Conservation (phyloP, 2,329 filamentous ascomycete genomes). For the Colletotrichum noveboracense region DNA sequence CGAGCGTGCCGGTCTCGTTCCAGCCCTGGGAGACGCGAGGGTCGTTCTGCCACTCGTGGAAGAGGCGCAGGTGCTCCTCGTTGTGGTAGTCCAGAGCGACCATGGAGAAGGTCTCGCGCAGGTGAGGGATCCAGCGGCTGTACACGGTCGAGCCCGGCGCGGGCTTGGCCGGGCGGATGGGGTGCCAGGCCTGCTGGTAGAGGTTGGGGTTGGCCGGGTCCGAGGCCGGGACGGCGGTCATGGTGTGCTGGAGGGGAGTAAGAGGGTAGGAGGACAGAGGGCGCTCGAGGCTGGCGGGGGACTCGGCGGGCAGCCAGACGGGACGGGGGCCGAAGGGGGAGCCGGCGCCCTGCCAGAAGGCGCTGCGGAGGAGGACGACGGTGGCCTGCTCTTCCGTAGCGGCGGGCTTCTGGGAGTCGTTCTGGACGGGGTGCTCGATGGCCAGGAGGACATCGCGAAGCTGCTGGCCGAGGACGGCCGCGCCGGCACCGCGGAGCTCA, state of each 20-base stretch:
- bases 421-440: constrained; percentile 50
- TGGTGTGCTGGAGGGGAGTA: constrained; percentile 52
- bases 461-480: constrained; percentile 40
- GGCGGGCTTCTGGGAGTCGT: constrained; percentile 30
- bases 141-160: constrained; percentile 73
- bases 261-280: constrained; percentile 52
- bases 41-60: constrained; percentile 85
- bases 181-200: constrained; percentile 67
- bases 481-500: constrained; percentile 43
- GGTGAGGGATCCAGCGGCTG: constrained; percentile 78
- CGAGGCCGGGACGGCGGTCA: constrained; percentile 41
- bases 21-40: constrained; percentile 80
- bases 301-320: constrained; percentile 61
- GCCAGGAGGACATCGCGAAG: constrained; percentile 54
- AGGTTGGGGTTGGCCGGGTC: constrained; percentile 45
- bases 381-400: constrained; percentile 34
- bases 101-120: constrained; percentile 79
- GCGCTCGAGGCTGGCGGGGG: constrained; percentile 37
- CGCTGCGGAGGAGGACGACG: constrained; percentile 52
- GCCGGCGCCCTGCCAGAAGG: constrained; percentile 75
- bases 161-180: constrained; percentile 74
- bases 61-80: constrained; percentile 68
- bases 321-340: constrained; percentile 70
- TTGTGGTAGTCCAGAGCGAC: constrained; percentile 73
- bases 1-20: constrained; percentile 79